Evolutionary conservation across 2,329 filamentous ascomycete species (phyloP), one percentile per base, ranked within the genome.

Genomic region (Cladosporium oxysporum): DNA sequence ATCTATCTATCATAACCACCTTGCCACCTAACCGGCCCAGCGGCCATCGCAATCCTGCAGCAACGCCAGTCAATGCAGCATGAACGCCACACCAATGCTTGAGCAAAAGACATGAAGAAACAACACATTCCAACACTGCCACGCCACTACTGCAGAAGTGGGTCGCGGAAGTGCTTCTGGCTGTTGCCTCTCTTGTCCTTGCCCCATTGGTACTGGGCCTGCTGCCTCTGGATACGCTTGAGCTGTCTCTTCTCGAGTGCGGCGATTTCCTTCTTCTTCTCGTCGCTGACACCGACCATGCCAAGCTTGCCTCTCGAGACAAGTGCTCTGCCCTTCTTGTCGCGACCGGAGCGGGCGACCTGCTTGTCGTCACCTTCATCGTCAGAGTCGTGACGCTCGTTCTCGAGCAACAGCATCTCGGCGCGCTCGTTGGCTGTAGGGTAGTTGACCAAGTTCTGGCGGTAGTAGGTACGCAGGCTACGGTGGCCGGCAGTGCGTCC

Each of bases 401-500:
- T 78, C 21, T 79, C 79, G 68, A 89, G 85, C 66, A 91, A 84
- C 66, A 89, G 83, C 71, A 87, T 88, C 71, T 89, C 85, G 66
- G 87, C 84, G 63, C 91, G 89, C 79, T 97, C 93, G 66, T 91
- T 90, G 0, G 88, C 81, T 2, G 91, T 89, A 1, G 93, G 93
- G 77, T 97, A 90, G 77, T 88, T 91, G 78, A 90, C 88, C 52
- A 99, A 83, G 79, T 98, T 98, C 81, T 99, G 95, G 67, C 92
- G 89, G 82, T 89, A 99, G 80, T 98, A 98, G 71, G 87, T 89
- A 75, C 91, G 90, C 63, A 97, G 81, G 8, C 92, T 95, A 58
- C 95, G 88, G 77, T 99, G 95, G 47, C 95, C 95, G 44, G 96
- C 93, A 8, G 91, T 91, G 68, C 91, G 90, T 62, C 95, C 95